Percentiles rank a stretch among this genome's conserved stretches.
These are phyloP conservation scores for Penicillium sp. DNA, from an alignment of 2,329 filamentous ascomycete genomes.

Conservation along the genomic window DNA sequence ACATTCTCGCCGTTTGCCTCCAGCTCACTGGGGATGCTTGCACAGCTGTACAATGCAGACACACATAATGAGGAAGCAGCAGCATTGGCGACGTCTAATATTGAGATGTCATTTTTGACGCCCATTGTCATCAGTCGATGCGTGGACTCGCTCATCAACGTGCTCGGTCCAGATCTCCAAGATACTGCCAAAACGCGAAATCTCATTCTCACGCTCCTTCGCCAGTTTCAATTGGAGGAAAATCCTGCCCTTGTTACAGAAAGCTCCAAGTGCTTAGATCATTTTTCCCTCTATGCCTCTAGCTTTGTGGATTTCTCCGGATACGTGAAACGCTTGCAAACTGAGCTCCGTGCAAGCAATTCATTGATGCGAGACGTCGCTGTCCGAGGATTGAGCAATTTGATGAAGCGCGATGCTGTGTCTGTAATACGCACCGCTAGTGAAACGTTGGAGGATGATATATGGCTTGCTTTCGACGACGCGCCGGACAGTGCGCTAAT, in stretches of 20 bases:
- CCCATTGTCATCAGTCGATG: slow-evolving; percentile 77
- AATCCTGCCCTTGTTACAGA: slow-evolving; percentile 66
- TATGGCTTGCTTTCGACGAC: slow-evolving; percentile 84
- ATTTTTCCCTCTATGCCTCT: slow-evolving; percentile 85
- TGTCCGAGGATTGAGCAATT: slow-evolving; percentile 80
- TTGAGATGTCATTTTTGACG: slow-evolving; percentile 79
- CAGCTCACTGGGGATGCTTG: slow-evolving; percentile 85
- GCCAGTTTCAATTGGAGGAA: slow-evolving; percentile 72
- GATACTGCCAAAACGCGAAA: slow-evolving; percentile 88
- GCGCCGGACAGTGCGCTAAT: slow-evolving; percentile 70
- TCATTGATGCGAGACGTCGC: slow-evolving; percentile 69
- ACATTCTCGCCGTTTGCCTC: slow-evolving; percentile 88
- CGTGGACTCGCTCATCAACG: slow-evolving; percentile 93
- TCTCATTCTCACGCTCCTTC: slow-evolving; percentile 78
- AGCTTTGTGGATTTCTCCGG: slow-evolving; percentile 75
- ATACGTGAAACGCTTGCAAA: slow-evolving; percentile 78
- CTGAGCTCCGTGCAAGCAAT: slow-evolving; percentile 64
- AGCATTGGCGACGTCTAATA: slow-evolving; percentile 77
- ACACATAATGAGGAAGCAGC: slow-evolving; percentile 81
- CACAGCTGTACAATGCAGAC: slow-evolving; percentile 85
- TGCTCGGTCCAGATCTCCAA: slow-evolving; percentile 89
- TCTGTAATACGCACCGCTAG: slow-evolving; percentile 73
- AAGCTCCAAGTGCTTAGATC: slow-evolving; percentile 77
- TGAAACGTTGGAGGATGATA: slow-evolving; percentile 74
- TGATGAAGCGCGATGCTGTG: slow-evolving; percentile 87